phyloP scores from a whole-genome alignment of 257 asterid species.

The Mentha longifolia region DNA sequence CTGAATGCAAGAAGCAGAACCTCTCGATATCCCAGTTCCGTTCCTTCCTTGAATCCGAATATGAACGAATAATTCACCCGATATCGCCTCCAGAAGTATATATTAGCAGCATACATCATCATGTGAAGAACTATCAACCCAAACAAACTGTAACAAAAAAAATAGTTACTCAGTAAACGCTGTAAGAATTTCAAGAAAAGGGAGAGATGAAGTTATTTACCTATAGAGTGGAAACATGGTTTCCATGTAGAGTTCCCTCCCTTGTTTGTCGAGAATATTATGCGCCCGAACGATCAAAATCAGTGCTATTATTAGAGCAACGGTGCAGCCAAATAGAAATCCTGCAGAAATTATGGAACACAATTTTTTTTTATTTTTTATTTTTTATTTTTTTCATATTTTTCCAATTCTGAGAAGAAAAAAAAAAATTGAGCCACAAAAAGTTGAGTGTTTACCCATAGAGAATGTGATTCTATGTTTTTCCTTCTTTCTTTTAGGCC shows the following conservation, averaged over 20 bases:
- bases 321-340: slow-evolving; percentile 56
- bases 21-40: slow-evolving; percentile 53
- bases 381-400: no score
- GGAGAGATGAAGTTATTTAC: slow-evolving; percentile 27
- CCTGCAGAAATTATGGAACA: slow-evolving; percentile 42
- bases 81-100: slow-evolving; percentile 57
- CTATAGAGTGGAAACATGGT: slow-evolving; percentile 72
- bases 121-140: slow-evolving; percentile 62
- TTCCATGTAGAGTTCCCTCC: slow-evolving; percentile 52
- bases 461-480: slow-evolving; percentile 51
- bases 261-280: slow-evolving; percentile 42
- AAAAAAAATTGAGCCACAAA: background rate
- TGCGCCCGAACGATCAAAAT: slow-evolving; percentile 46
- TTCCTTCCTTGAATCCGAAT: slow-evolving; percentile 62
- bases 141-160: slow-evolving; percentile 52
- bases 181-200: background rate
- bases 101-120: slow-evolving; percentile 52
- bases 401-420: slow-evolving; percentile 1
- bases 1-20: slow-evolving; percentile 45
- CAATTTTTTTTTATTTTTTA: no score
- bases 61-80: slow-evolving; percentile 55
- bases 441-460: slow-evolving; percentile 38
- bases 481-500: slow-evolving; percentile 49
- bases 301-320: slow-evolving; percentile 55
- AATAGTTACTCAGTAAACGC: background rate